Conservation (phyloP, 169 alveolate species). For the Plasmodium vivax region DNA sequence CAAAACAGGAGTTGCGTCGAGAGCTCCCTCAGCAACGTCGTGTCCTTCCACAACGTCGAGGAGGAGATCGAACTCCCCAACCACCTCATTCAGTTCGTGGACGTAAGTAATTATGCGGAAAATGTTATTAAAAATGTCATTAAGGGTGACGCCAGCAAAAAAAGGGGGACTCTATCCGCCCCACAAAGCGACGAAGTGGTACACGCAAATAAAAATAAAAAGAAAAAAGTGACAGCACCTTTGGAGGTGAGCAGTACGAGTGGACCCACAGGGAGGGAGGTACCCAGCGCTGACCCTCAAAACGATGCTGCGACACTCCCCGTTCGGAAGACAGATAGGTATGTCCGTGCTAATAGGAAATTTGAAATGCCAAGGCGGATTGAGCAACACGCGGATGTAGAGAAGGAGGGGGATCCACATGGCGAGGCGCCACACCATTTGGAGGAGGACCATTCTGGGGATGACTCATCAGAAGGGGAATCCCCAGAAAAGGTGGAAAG, state of each 20-base stretch:
- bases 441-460: neutral
- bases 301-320: neutral
- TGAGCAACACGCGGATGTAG: neutral
- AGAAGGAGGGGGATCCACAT: neutral
- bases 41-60: conserved; percentile 3
- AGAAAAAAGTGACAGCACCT: neutral
- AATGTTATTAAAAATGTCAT: conserved; percentile 16
- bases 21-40: neutral
- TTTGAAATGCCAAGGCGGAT: conserved; percentile 48
- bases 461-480: neutral
- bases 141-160: neutral
- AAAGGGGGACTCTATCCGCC: neutral
- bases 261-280: neutral
- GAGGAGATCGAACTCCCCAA: conserved; percentile 29
- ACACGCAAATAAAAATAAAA: conserved; percentile 1
- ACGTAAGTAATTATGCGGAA: conserved; percentile 14
- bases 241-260: neutral
- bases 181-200: neutral
- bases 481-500: neutral
- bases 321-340: neutral
- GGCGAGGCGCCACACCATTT: neutral
- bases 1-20: conserved; percentile 20
- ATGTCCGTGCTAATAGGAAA: conserved; percentile 8
- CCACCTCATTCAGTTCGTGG: conserved; percentile 31
- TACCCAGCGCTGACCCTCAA: neutral